Conservation (phyloP, 1,284 basidiomycete species). For the Ustanciosporium gigantosporum region DNA sequence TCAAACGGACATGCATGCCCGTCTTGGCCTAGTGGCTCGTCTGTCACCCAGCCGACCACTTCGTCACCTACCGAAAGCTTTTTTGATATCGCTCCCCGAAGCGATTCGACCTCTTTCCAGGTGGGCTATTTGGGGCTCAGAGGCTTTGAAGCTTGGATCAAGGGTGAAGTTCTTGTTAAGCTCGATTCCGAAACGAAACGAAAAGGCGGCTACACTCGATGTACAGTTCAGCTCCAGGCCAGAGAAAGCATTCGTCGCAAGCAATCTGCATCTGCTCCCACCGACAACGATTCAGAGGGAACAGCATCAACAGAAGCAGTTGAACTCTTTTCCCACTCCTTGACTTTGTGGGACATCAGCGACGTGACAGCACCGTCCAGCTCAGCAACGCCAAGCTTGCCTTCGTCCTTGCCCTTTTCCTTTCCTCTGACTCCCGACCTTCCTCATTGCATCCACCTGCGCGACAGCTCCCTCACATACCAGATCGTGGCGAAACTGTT, state of each 20-base stretch:
- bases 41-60: background rate
- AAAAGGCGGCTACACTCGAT: conserved; percentile 23
- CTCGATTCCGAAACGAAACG: conserved; percentile 29
- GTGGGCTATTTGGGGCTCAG: conserved; percentile 55
- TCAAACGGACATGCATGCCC: background rate
- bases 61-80: conserved; percentile 21
- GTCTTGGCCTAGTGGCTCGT: background rate
- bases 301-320: background rate
- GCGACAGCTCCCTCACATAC: conserved; percentile 46
- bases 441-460: conserved; percentile 57
- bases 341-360: conserved; percentile 41
- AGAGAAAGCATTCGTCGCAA: conserved; percentile 7
- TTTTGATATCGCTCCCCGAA: conserved; percentile 55
- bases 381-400: conserved; percentile 14
- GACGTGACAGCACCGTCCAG: conserved; percentile 16
- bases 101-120: conserved; percentile 57
- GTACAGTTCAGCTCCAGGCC: conserved; percentile 17
- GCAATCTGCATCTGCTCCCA: no score
- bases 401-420: conserved; percentile 50
- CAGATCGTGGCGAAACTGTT: conserved; percentile 43
- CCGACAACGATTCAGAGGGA: background rate
- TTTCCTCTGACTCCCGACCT: conserved; percentile 53
- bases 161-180: conserved; percentile 58
- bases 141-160: conserved; percentile 48
- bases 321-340: conserved; percentile 44